A percentile compares a stretch with the other conserved stretches of the same genome.
phyloP scores from a whole-genome alignment of 2,329 filamentous ascomycete species.

The Cyanodermella asteris region DNA sequence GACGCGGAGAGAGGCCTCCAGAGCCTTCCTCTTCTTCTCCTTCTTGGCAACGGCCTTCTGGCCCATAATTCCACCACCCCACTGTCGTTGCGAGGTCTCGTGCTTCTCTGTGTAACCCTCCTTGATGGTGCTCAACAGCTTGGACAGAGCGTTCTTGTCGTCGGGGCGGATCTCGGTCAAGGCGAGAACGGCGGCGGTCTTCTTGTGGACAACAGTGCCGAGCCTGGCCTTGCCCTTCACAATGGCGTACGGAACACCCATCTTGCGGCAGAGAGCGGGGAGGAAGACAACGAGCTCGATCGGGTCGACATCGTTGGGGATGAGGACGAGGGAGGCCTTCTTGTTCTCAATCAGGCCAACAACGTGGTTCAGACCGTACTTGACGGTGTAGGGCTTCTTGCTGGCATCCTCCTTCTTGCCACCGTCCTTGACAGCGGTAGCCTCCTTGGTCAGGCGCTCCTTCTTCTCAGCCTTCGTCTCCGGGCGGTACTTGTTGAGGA shows the following conservation, averaged over 20 bases:
- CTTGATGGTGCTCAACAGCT: conserved; percentile 91
- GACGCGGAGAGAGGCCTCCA: too few relatives aligned
- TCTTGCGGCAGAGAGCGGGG: conserved; percentile 97
- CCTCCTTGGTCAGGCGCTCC: conserved; percentile 96
- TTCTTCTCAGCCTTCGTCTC: conserved; percentile 99
- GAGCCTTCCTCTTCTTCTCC: conserved; percentile 83
- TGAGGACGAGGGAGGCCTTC: conserved; percentile 95
- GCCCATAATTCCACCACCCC: conserved; percentile 99
- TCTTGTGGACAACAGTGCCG: conserved; percentile 98
- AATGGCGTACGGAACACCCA: conserved; percentile 98
- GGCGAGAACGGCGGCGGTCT: conserved; percentile 93
- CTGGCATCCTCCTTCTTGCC: conserved; percentile 99
- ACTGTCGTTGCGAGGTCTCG: conserved; percentile 76
- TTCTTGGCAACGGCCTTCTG: conserved; percentile 63
- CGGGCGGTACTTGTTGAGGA: conserved; percentile 99
- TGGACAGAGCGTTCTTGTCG: conserved; percentile 96
- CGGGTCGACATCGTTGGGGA: conserved; percentile 98
- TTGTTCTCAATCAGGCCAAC: conserved; percentile 97
- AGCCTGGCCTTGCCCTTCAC: conserved; percentile 99
- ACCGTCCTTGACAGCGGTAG: conserved; percentile 89
- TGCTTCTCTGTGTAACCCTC: conserved; percentile 94
- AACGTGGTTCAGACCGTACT: conserved; percentile 99
- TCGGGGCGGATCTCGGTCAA: conserved; percentile 91
- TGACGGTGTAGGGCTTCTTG: conserved; percentile 99
- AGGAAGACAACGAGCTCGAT: conserved; percentile 99